Evolutionary conservation across 768 basidiomycete genomes (phyloP).

Genomic region (Rubroboletus satanas): DNA sequence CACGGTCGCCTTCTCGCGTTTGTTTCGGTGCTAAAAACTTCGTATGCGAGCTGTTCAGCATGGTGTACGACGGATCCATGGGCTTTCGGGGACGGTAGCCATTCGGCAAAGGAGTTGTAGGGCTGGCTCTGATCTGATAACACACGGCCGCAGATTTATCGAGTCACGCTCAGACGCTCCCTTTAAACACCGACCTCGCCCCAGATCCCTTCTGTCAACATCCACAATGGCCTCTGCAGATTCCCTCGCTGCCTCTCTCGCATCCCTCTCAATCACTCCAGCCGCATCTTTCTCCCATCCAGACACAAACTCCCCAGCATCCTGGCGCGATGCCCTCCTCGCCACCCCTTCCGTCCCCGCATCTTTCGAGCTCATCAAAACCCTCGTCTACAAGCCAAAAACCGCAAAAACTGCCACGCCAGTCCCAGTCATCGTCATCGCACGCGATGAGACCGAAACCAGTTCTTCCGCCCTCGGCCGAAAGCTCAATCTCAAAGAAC

Average conservation of each 20-base stretch:
- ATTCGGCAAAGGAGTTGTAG: conserved; percentile 6
- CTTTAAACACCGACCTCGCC: conserved; percentile 14
- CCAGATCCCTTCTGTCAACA: conserved; percentile 6
- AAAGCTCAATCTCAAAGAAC: conserved; percentile 79
- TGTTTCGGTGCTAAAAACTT: conserved; percentile 12
- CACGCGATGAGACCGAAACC: conserved; percentile 80
- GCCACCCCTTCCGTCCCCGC: conserved; percentile 47
- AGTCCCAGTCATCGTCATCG: conserved; percentile 84
- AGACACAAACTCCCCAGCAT: conserved; percentile 61
- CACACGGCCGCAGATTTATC: conserved; percentile 9
- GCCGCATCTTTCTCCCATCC: conserved; percentile 52
- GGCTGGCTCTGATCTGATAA: conserved; percentile 20
- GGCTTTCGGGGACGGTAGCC: conserved; percentile 14
- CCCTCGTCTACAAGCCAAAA: conserved; percentile 94
- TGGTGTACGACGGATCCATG: conserved; percentile 26
- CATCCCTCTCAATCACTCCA: conserved; percentile 53
- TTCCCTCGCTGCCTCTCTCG: conserved; percentile 39
- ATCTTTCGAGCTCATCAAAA: conserved; percentile 74
- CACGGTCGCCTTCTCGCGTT: conserved; percentile 10
- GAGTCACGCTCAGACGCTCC: conserved; percentile 24
- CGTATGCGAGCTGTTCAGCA: conserved; percentile 28
- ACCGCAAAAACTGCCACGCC: conserved; percentile 86
- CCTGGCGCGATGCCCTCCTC: conserved; percentile 74
- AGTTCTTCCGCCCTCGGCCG: conserved; percentile 74
- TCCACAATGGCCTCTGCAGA: conserved; percentile 37